phyloP scores from a whole-genome alignment of 768 basidiomycete species.

The Tylopilus sp. region DNA sequence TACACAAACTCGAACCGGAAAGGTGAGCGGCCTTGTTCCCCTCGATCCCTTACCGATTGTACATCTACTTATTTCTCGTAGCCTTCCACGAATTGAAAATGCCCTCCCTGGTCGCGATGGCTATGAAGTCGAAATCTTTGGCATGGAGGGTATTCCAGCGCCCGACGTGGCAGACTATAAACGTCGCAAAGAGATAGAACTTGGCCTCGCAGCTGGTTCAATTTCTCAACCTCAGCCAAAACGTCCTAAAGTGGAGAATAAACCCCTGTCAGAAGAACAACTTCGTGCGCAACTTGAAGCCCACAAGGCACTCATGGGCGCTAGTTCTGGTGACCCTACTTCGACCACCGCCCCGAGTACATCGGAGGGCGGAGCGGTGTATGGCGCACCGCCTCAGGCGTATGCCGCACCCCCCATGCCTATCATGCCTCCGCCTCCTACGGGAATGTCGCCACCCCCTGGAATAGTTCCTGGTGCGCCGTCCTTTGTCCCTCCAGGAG shows the following conservation, averaged over 20 bases:
- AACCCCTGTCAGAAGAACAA: constrained; percentile 76
- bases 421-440: constrained; percentile 22
- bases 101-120: constrained; percentile 95
- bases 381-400: constrained; percentile 70
- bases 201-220: constrained; percentile 77
- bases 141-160: constrained; percentile 97
- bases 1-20: constrained; percentile 98
- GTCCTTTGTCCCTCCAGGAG: constrained; percentile 37
- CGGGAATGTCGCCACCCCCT: constrained; percentile 37
- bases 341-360: constrained; percentile 35
- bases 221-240: constrained; percentile 81
- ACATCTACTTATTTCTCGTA: constrained; percentile 24
- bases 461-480: constrained; percentile 44
- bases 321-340: constrained; percentile 35
- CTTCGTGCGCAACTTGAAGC: constrained; percentile 81
- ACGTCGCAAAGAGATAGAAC: constrained; percentile 90
- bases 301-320: constrained; percentile 91
- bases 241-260: constrained; percentile 77
- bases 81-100: constrained; percentile 89
- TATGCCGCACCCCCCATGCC: constrained; percentile 49
- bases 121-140: constrained; percentile 98
- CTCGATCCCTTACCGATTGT: constrained; percentile 3
- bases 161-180: constrained; percentile 96
- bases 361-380: constrained; percentile 50
- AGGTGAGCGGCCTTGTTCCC: constrained; percentile 30